Evolutionary conservation across 306 rosid species (phyloP).

Genomic region (Rosa multiflora): DNA sequence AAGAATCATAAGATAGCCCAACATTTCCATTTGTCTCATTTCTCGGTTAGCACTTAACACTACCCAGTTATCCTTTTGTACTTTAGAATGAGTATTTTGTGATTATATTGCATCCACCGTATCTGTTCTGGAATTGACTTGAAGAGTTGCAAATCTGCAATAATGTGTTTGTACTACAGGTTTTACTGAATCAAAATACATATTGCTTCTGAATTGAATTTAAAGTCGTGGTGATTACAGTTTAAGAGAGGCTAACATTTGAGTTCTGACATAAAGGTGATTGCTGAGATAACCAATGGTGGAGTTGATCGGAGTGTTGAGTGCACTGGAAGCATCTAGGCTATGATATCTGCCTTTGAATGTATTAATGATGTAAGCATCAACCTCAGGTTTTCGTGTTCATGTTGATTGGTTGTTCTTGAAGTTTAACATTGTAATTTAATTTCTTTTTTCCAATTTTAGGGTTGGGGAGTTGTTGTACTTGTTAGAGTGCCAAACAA

Average conservation of each 20-base stretch:
- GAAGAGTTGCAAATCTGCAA: not conserved
- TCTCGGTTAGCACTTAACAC: too few species aligned
- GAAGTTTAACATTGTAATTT: not conserved
- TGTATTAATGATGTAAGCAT: conserved; percentile 76
- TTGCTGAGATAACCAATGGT: conserved; percentile 81
- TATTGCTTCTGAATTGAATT: not conserved
- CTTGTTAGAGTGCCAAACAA: conserved; percentile 87
- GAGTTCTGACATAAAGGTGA: conserved; percentile 46
- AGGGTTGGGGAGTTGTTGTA: conserved; percentile 97
- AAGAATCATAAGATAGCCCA: too few species aligned
- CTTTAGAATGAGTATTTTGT: too few species aligned
- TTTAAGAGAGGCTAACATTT: not conserved
- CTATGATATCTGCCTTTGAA: conserved; percentile 91
- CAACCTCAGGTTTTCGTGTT: not conserved
- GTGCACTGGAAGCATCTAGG: conserved; percentile 85
- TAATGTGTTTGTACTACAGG: not conserved
- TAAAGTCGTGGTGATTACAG: not conserved
- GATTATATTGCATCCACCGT: too few species aligned
- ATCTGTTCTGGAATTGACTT: too few species aligned
- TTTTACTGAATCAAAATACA: not conserved
- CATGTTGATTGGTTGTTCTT: not conserved
- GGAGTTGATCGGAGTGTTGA: conserved; percentile 92
- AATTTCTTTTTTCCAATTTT: not conserved
- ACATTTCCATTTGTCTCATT: too few species aligned
- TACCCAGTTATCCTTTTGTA: too few species aligned